Evolutionary conservation across 352 stramenopile genomes (phyloP), one percentile per base, ranked within the genome.

Genomic region (Elongisporangium prolatum): DNA sequence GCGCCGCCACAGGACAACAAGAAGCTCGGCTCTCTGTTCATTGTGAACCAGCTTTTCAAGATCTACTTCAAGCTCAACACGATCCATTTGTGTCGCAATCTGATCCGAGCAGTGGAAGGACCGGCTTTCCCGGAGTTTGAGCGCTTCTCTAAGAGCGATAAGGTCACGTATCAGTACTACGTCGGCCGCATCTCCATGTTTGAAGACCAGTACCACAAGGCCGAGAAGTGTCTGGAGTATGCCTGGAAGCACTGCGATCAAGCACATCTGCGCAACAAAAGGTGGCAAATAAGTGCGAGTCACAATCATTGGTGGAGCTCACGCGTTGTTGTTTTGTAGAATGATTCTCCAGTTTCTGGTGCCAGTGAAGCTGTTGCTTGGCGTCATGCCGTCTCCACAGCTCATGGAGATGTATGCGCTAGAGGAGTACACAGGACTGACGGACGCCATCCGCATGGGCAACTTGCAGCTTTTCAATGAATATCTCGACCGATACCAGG

Each of bases 11-110:
- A 91, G 59, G 67, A 91, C 67, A 93, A 89, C 75, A 95, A 95
- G 74, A 91, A 91, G 52, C 71, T 89, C 48, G 86, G 84, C n/a
- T 74, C 82, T 54, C 73, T 95, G 10, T 96, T 95, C 61, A 95
- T 98, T 69, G 94, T 97, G 50, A 98, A 98, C 64, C 91, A 98
- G 73, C 84, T 98, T 47, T 98, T 98, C 73, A 97, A 96, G 66
- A 98, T 98, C 74, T 98, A 98, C 79, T 98, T 98, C 75, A 91
- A 93, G 69, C 74, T 92, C 67, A 92, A 93, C 63, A 98, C 95
- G 65, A 93, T 98, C 57, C 80, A 97, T 63, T 65, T 98, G 50
- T 98, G 95, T 57, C 95, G 95, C 65, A 98, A 98, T 72, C 73
- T 98, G 52, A 91, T 98, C 34, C 82, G 82, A 44, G 83, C 84